A percentile compares a stretch with the other conserved stretches of the same genome.
These are phyloP conservation scores for Glaciozyma martinii DNA, from an alignment of 768 basidiomycete species.

Conservation along the genomic window DNA sequence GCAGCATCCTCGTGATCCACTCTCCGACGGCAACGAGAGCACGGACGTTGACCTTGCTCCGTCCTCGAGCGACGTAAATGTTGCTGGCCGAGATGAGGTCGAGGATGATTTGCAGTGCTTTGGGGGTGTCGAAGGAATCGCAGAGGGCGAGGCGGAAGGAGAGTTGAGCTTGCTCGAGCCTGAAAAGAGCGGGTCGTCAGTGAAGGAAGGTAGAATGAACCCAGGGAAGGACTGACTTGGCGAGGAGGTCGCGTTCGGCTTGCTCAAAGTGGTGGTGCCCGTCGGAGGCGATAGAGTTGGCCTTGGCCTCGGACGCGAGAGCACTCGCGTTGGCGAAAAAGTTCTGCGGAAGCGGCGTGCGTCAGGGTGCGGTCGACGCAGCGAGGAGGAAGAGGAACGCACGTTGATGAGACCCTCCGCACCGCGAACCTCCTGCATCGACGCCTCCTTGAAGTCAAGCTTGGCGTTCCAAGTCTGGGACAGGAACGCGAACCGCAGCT, in stretches of 20 bases:
- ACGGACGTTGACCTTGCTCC: constrained; percentile 43
- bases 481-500: constrained; percentile 83
- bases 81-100: constrained; percentile 77
- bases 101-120: constrained; percentile 62
- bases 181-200: constrained; percentile 36
- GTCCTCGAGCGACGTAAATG: constrained; percentile 57
- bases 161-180: constrained; percentile 63
- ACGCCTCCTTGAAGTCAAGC: constrained; percentile 84
- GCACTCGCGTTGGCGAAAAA: constrained; percentile 87
- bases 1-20: constrained; percentile 48
- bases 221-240: constrained; percentile 46
- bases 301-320: constrained; percentile 51
- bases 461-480: constrained; percentile 84
- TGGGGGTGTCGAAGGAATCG: constrained; percentile 95
- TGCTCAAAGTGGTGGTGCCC: constrained; percentile 43
- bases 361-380: not conserved
- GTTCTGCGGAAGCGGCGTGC: constrained; percentile 51
- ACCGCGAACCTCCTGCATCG: constrained; percentile 74
- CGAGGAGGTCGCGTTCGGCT: constrained; percentile 59
- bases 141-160: constrained; percentile 78
- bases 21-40: constrained; percentile 52
- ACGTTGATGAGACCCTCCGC: constrained; percentile 81
- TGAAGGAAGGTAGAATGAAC: constrained; percentile 12
- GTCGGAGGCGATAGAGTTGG: constrained; percentile 35
- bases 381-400: constrained; percentile 9